Evolutionary conservation across 2,329 filamentous ascomycete genomes (phyloP).

Genomic region (Xylaria sp.): DNA sequence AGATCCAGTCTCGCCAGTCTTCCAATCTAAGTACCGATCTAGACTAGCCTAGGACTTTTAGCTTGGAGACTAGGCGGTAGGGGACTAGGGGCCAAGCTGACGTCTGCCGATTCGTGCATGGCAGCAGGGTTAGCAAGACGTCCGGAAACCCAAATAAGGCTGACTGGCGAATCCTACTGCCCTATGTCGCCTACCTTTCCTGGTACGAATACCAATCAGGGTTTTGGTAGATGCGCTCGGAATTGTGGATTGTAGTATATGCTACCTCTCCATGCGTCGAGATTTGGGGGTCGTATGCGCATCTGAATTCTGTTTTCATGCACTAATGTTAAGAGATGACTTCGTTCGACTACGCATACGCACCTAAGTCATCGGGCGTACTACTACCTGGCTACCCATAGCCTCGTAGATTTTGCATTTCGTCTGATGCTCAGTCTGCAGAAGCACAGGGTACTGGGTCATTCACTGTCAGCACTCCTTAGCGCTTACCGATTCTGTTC

Average conservation of each 20-base stretch:
- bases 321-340: neutral
- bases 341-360: slow-evolving; percentile 15
- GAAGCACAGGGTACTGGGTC: slow-evolving; percentile 2
- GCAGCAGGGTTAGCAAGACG: slow-evolving; percentile 29
- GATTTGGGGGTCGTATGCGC: neutral
- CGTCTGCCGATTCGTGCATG: slow-evolving; percentile 33
- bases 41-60: slow-evolving; percentile 36
- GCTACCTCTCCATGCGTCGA: neutral
- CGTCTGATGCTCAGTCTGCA: neutral
- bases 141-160: slow-evolving; percentile 36
- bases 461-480: neutral
- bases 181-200: slow-evolving; percentile 1
- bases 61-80: slow-evolving; percentile 16
- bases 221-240: slow-evolving; percentile 12
- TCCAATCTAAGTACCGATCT: slow-evolving; percentile 10
- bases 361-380: neutral
- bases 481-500: neutral
- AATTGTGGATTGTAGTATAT: neutral
- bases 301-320: neutral
- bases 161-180: slow-evolving; percentile 30
- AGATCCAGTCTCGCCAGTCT: slow-evolving; percentile 10
- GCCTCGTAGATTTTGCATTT: neutral
- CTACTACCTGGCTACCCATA: neutral
- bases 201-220: neutral
- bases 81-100: slow-evolving; percentile 28